phyloP scores from a whole-genome alignment of 2,329 filamentous ascomycete genomes.

The Cladobotryum mycophilum region DNA sequence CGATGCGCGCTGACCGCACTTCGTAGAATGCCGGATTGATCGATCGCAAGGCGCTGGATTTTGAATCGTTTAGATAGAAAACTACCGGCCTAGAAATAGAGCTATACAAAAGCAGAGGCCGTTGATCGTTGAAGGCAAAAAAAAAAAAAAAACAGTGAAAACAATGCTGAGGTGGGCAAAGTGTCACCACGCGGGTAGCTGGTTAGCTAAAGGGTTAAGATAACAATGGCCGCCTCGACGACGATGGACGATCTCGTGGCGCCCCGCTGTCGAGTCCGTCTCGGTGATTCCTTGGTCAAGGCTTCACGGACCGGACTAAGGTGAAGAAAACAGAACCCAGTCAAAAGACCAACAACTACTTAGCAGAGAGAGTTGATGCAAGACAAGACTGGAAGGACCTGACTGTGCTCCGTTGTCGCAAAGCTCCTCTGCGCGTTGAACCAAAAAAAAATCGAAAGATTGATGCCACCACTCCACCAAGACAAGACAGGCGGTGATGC shows the following conservation, averaged over 20 bases:
- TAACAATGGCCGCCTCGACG: neutral
- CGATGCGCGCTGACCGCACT: too few species aligned
- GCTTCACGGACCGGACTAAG: neutral
- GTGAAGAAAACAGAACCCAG: too few species aligned
- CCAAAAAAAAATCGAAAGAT: too few species aligned
- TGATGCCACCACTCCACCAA: too few species aligned
- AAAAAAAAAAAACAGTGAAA: neutral
- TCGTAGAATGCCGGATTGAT: too few species aligned
- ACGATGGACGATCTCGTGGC: conserved; percentile 3
- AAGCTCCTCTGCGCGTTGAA: too few species aligned
- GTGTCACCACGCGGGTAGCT: neutral
- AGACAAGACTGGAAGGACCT: too few species aligned
- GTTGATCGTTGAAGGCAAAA: neutral
- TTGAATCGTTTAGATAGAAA: neutral
- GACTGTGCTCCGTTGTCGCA: too few species aligned
- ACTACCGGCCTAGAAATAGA: neutral
- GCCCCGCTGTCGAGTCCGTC: neutral
- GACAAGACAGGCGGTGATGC: conserved; percentile 12
- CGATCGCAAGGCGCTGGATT: neutral
- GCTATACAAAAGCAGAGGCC: neutral
- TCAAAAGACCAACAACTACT: too few species aligned
- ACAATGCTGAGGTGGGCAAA: neutral
- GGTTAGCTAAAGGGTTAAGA: neutral
- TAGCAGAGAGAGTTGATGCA: too few species aligned
- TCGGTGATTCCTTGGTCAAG: neutral